phyloP scores from a whole-genome alignment of 2,329 filamentous ascomycete species.

The Trichoderma endophyticum region DNA sequence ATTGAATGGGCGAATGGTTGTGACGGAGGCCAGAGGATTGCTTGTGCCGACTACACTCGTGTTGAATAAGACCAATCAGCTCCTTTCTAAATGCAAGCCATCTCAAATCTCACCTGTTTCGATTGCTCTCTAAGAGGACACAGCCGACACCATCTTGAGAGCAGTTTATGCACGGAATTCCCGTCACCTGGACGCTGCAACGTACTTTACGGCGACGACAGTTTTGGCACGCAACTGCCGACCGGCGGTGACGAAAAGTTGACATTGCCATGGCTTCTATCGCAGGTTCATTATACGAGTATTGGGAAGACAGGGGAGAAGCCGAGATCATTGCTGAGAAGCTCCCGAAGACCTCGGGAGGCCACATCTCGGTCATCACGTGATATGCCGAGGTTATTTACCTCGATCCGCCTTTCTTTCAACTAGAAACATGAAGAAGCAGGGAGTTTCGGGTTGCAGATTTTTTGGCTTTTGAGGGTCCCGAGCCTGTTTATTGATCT shows the following conservation, averaged over 20 bases:
- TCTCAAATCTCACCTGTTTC: background rate
- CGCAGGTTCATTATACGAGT: background rate
- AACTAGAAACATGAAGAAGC: background rate
- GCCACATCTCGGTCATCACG: background rate
- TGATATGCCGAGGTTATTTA: background rate
- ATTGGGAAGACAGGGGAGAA: background rate
- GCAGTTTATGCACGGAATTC: background rate
- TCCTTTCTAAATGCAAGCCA: background rate
- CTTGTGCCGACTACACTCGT: background rate
- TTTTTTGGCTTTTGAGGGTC: background rate
- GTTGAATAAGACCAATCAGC: background rate
- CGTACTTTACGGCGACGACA: constrained; percentile 5
- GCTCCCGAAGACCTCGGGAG: background rate
- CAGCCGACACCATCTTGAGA: background rate
- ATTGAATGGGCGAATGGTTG: background rate
- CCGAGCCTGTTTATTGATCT: background rate
- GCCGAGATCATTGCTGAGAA: background rate
- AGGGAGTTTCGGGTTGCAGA: background rate
- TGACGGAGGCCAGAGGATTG: background rate
- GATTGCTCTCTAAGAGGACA: background rate
- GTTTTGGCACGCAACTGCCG: constrained; percentile 6
- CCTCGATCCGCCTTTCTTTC: background rate
- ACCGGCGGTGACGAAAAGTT: background rate
- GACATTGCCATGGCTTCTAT: background rate
- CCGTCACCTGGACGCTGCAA: constrained; percentile 3